Conservation (phyloP, 2,329 filamentous ascomycete genomes). For the Hortaea werneckii region DNA sequence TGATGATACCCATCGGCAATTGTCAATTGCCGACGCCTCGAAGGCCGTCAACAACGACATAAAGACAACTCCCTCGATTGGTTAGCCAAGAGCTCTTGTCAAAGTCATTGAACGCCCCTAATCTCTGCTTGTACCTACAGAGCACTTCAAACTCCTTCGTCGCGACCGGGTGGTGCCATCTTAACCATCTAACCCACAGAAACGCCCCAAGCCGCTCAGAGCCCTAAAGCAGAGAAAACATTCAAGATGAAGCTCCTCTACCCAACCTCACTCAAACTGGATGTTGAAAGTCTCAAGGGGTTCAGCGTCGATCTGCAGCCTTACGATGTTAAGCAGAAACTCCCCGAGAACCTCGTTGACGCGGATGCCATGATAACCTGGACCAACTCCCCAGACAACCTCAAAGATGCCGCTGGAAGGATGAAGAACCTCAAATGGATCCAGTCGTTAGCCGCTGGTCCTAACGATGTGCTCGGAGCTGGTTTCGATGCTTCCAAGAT, state of each 20-base stretch:
- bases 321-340: conserved; percentile 48
- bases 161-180: too few species aligned
- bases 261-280: conserved; percentile 51
- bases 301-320: conserved; percentile 48
- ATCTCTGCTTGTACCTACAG: too few species aligned
- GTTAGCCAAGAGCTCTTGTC: too few species aligned
- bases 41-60: too few species aligned
- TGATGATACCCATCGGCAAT: too few species aligned
- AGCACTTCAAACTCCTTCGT: too few species aligned
- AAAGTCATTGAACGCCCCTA: too few species aligned
- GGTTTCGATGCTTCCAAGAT: conserved; percentile 44
- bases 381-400: conserved; percentile 49
- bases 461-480: conserved; percentile 53
- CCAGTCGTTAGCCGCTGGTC: conserved; percentile 55
- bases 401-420: conserved; percentile 46
- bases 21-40: too few species aligned
- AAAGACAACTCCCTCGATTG: too few species aligned
- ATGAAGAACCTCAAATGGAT: conserved; percentile 54
- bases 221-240: too few species aligned
- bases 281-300: conserved; percentile 46
- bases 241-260: conserved; percentile 53
- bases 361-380: conserved; percentile 54
- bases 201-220: too few species aligned
- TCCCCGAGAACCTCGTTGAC: conserved; percentile 49
- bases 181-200: too few species aligned